These are phyloP conservation scores for Begonia loranthoides DNA, from an alignment of 306 rosid genomes.

Conservation along the genomic window DNA sequence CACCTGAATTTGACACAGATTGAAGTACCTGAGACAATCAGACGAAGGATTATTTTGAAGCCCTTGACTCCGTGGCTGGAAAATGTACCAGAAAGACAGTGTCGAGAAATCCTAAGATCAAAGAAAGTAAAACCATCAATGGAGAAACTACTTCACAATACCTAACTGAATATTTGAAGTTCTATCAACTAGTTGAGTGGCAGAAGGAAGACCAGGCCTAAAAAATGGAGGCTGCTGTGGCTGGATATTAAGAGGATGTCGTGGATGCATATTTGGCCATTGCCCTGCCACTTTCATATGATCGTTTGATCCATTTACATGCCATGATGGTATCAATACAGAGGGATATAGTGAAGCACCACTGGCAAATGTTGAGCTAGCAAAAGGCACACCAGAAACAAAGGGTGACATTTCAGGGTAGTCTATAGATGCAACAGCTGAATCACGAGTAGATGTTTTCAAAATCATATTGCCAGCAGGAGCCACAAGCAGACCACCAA, in stretches of 20 bases:
- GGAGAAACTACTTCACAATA: too few relatives aligned
- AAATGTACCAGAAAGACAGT: too few relatives aligned
- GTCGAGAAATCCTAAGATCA: too few relatives aligned
- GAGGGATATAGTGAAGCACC: too few relatives aligned
- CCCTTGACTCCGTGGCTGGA: too few relatives aligned
- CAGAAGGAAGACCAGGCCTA: conserved; percentile 27
- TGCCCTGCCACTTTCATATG: too few relatives aligned
- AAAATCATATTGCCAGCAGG: conserved; percentile 21
- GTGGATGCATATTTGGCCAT: too few relatives aligned
- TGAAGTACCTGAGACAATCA: conserved; percentile 37
- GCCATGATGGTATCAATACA: too few relatives aligned
- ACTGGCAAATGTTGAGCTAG: too few relatives aligned
- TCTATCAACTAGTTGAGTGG: conserved; percentile 40
- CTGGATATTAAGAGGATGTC: conserved; percentile 51
- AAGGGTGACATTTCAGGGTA: conserved; percentile 17
- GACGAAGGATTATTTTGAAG: conserved; percentile 27
- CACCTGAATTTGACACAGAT: conserved; percentile 22
- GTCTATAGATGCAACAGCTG: conserved; percentile 30
- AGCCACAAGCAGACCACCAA: conserved; percentile 14
- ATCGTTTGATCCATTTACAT: too few relatives aligned
- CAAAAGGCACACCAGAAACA: conserved; percentile 23
- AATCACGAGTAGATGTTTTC: conserved; percentile 16
- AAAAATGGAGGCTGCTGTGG: conserved; percentile 47
- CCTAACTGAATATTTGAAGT: conserved; percentile 52
- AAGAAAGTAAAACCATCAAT: too few relatives aligned